These are phyloP conservation scores for Tinospora cordifolia DNA, from an alignment of 164 flowering plant genomes.

Conservation along the genomic window DNA sequence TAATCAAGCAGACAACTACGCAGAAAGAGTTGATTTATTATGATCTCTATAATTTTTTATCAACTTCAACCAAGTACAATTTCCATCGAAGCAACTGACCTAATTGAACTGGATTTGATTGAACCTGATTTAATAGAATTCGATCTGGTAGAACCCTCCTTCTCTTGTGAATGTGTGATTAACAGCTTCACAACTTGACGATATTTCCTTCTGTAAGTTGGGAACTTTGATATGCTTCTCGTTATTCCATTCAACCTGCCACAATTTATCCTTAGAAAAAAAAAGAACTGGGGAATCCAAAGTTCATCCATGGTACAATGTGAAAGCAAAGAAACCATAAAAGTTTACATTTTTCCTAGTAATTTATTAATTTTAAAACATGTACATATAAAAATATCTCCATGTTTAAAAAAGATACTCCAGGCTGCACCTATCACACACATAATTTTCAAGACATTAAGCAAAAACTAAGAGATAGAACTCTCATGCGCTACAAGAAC, in stretches of 20 bases:
- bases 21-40: not conserved
- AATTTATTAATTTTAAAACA: not conserved
- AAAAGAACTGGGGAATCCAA: not conserved
- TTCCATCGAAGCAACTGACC: conserved; percentile 23
- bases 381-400: not conserved
- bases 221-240: conserved; percentile 63
- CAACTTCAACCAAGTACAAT: conserved; percentile 14
- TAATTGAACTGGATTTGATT: conserved; percentile 15
- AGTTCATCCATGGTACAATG: not conserved
- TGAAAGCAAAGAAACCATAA: too few relatives aligned
- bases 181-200: conserved; percentile 56
- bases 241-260: conserved; percentile 68
- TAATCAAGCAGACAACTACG: not conserved
- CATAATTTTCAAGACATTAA: not conserved
- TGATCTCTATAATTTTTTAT: not conserved
- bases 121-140: conserved; percentile 17
- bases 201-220: conserved; percentile 68
- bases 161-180: conserved; percentile 28
- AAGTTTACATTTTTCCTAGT: too few relatives aligned
- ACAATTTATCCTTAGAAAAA: not conserved
- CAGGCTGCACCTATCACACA: not conserved
- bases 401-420: not conserved
- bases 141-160: conserved; percentile 21
- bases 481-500: too few relatives aligned
- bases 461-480: too few relatives aligned